phyloP scores from a whole-genome alignment of 306 rosid species.

The Parietaria judaica region DNA sequence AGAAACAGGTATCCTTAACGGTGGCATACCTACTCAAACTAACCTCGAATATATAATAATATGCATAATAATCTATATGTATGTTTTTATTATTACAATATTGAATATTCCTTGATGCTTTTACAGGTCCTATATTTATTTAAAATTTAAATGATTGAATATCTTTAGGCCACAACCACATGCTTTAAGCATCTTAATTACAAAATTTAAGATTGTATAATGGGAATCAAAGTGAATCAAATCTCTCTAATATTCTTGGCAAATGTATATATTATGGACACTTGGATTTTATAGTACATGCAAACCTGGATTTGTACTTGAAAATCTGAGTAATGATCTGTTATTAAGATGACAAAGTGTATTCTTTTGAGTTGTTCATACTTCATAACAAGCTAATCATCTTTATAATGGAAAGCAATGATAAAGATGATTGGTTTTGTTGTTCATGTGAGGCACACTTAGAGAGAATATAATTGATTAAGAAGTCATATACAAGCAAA shows the following conservation, averaged over 20 bases:
- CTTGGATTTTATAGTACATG: slow-evolving; percentile 19
- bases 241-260: neutral
- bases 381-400: slow-evolving; percentile 6
- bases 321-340: neutral
- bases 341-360: slow-evolving; percentile 17
- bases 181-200: slow-evolving; percentile 37
- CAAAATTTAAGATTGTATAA: slow-evolving; percentile 20
- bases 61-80: neutral
- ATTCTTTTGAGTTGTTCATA: slow-evolving; percentile 14
- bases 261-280: slow-evolving; percentile 8
- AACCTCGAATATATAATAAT: slow-evolving; percentile 4
- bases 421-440: neutral
- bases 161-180: slow-evolving; percentile 26
- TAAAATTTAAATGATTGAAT: slow-evolving; percentile 7
- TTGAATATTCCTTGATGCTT: slow-evolving; percentile 21
- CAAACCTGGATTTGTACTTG: slow-evolving; percentile 21
- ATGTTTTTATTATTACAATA: neutral
- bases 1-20: slow-evolving; percentile 54
- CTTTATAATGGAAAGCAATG: slow-evolving; percentile 1
- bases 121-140: slow-evolving; percentile 18
- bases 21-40: slow-evolving; percentile 37
- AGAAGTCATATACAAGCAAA: neutral
- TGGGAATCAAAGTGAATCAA: slow-evolving; percentile 21
- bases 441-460: neutral
- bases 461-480: neutral